Percentiles rank a stretch among this genome's conserved stretches.
Conservation (phyloP, 202 grass and related monocot species). For the Saccharum hybrid region DNA sequence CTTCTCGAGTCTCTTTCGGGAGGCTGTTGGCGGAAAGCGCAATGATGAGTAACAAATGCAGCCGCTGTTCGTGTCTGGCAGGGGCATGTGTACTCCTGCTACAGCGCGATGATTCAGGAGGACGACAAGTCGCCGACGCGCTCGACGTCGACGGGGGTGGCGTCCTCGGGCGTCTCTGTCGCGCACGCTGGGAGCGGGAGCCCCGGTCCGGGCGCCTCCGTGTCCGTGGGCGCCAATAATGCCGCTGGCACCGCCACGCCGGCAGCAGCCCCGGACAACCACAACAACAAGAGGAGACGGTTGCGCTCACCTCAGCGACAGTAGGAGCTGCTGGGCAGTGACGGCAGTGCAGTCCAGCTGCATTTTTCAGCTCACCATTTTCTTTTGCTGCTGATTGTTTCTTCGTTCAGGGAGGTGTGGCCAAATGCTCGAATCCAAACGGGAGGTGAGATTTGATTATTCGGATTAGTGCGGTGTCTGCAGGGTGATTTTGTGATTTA, state of each 20-base stretch:
- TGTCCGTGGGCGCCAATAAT: slow-evolving; percentile 54
- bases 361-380: slow-evolving; percentile 44
- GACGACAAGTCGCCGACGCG: slow-evolving; percentile 55
- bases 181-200: slow-evolving; percentile 45
- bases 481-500: slow-evolving; percentile 55
- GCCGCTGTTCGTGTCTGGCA: slow-evolving; percentile 54
- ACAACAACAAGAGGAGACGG: slow-evolving; percentile 71
- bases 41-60: slow-evolving; percentile 61
- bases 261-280: slow-evolving; percentile 46
- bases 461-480: slow-evolving; percentile 50
- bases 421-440: slow-evolving; percentile 25
- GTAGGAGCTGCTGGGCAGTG: slow-evolving; percentile 39
- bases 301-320: slow-evolving; percentile 53
- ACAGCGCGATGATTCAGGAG: slow-evolving; percentile 70
- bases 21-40: slow-evolving; percentile 41
- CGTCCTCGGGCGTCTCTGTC: slow-evolving; percentile 54
- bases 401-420: neutral
- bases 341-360: slow-evolving; percentile 40
- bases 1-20: too few relatives aligned
- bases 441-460: slow-evolving; percentile 44
- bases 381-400: slow-evolving; percentile 31
- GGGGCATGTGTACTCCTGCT: slow-evolving; percentile 92
- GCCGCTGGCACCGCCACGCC: slow-evolving; percentile 41
- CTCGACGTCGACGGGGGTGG: slow-evolving; percentile 59
- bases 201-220: slow-evolving; percentile 39